Evolutionary conservation across 441 rosid genomes (phyloP).

Genomic region (Arabidopsis lyrata): DNA sequence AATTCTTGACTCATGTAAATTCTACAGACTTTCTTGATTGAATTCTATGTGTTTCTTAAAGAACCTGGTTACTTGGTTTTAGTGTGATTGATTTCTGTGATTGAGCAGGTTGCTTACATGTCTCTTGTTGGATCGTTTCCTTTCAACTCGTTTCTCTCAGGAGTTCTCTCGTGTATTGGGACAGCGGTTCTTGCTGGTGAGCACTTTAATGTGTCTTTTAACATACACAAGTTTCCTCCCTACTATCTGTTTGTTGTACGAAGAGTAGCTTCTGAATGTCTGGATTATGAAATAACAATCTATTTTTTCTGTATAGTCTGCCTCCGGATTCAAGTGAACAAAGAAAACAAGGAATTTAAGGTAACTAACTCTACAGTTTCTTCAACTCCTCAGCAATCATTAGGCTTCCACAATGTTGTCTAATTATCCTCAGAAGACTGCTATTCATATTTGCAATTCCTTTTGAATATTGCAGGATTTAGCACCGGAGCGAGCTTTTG

Average conservation of each 20-base stretch:
- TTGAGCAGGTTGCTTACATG: constrained; percentile 79
- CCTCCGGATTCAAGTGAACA: constrained; percentile 98
- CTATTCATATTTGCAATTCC: background rate
- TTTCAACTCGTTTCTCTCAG: constrained; percentile 90
- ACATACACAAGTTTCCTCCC: constrained; percentile 6
- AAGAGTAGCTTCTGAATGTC: background rate
- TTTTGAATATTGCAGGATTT: constrained; percentile 64
- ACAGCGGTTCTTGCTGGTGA: constrained; percentile 96
- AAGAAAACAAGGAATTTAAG: constrained; percentile 98
- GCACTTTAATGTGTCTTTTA: constrained; percentile 18
- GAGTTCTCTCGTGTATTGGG: constrained; percentile 85
- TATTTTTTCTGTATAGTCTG: constrained; percentile 61
- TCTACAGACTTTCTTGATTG: background rate
- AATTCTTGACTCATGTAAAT: constrained; percentile 1
- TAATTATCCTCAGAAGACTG: background rate
- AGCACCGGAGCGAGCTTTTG: constrained; percentile 86
- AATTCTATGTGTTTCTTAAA: background rate
- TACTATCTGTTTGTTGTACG: background rate
- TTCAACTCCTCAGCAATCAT: constrained; percentile 3
- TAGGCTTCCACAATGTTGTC: background rate
- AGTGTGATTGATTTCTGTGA: constrained; percentile 19
- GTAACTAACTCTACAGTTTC: constrained; percentile 51
- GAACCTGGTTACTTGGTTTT: background rate
- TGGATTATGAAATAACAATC: constrained; percentile 22
- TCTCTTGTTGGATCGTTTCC: constrained; percentile 92